phyloP scores from a whole-genome alignment of 1,284 basidiomycete species.

The Ganoderma leucocontextum region DNA sequence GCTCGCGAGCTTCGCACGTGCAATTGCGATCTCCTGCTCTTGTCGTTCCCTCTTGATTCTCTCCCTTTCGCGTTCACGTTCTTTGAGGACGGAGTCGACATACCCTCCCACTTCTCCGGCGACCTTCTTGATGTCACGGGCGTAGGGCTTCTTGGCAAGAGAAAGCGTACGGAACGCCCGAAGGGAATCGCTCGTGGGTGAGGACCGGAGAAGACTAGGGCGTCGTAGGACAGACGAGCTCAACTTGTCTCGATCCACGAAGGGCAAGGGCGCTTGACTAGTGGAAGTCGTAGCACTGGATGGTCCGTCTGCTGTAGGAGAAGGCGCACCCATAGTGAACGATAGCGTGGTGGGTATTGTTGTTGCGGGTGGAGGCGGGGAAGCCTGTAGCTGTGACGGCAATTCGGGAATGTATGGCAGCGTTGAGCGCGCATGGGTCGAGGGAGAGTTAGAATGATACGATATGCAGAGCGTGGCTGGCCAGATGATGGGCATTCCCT shows the following conservation, averaged over 20 bases:
- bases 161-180: constrained; percentile 46
- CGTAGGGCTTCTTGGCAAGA: constrained; percentile 31
- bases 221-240: constrained; percentile 34
- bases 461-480: constrained; percentile 67
- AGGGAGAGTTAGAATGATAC: constrained; percentile 50
- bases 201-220: constrained; percentile 36
- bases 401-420: constrained; percentile 68
- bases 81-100: constrained; percentile 74
- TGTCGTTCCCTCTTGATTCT: constrained; percentile 68
- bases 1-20: constrained; percentile 23
- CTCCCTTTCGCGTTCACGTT: constrained; percentile 77
- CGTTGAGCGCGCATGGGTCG: constrained; percentile 50
- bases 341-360: constrained; percentile 26
- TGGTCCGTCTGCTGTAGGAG: constrained; percentile 31
- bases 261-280: constrained; percentile 9
- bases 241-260: constrained; percentile 25
- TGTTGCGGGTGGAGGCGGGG: constrained; percentile 52
- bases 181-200: constrained; percentile 45
- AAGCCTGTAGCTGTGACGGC: constrained; percentile 70
- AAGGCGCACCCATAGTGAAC: constrained; percentile 16
- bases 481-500: constrained; percentile 77
- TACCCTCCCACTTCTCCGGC: constrained; percentile 69
- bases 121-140: constrained; percentile 51
- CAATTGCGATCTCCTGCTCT: constrained; percentile 28
- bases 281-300: constrained; percentile 33